These are phyloP conservation scores for Mrakia gelida DNA, from an alignment of 768 basidiomycete genomes.

Conservation along the genomic window DNA sequence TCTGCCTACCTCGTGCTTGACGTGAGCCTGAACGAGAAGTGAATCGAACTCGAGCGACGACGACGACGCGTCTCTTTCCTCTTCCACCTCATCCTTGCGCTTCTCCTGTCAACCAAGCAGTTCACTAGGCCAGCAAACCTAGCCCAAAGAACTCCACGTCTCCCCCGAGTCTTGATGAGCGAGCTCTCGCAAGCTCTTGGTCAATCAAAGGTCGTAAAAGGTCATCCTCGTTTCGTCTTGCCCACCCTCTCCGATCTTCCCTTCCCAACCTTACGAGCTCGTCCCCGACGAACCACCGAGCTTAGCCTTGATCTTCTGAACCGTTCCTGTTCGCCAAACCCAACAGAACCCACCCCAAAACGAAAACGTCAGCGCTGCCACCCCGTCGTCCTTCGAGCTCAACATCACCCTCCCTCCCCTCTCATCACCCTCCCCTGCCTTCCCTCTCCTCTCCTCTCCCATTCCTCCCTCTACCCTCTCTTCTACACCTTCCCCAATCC, in stretches of 20 bases:
- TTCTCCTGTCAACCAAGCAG: too few relatives aligned
- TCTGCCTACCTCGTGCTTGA: too few relatives aligned
- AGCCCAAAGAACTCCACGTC: too few relatives aligned
- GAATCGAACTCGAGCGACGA: too few relatives aligned
- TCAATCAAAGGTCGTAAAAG: neutral
- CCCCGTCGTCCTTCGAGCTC: neutral
- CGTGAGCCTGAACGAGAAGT: too few relatives aligned
- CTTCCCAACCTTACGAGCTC: neutral
- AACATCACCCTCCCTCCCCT: neutral
- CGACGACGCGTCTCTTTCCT: too few relatives aligned
- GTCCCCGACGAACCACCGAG: neutral
- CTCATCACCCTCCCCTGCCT: neutral
- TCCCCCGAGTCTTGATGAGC: too few relatives aligned
- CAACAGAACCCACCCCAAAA: neutral
- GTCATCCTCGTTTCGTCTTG: neutral
- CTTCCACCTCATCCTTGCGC: too few relatives aligned
- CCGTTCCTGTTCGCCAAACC: neutral
- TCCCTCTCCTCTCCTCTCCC: neutral
- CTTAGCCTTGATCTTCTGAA: slow-evolving; percentile 11
- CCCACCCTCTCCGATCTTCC: neutral
- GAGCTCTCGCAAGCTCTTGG: too few relatives aligned
- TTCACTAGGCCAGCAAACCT: too few relatives aligned
- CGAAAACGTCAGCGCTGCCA: neutral
- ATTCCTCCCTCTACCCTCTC: too few relatives aligned
- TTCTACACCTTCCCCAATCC: too few relatives aligned